These are phyloP conservation scores for Russula abietina DNA, from an alignment of 768 basidiomycete species.

Conservation along the genomic window DNA sequence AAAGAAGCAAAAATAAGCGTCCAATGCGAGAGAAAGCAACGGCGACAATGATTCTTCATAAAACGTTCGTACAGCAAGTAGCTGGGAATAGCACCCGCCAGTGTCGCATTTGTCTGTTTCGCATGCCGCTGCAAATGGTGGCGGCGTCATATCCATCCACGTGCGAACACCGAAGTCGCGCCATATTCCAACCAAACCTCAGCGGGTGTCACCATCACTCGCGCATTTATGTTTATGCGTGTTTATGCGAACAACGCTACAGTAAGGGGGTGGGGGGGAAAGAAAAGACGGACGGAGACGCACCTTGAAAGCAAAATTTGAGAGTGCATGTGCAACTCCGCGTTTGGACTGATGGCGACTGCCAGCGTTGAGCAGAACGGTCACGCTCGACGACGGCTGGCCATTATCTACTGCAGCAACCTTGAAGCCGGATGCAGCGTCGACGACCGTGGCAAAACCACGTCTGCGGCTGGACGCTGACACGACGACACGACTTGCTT, in stretches of 20 bases:
- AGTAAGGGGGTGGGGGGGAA: neutral
- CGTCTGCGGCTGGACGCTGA: conserved; percentile 35
- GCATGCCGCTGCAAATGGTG: neutral
- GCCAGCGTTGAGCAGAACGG: conserved; percentile 89
- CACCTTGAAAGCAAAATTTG: conserved; percentile 99
- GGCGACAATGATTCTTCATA: neutral
- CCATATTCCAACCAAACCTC: neutral
- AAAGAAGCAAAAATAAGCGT: conserved; percentile 2
- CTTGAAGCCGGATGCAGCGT: conserved; percentile 67
- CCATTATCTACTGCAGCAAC: conserved; percentile 80
- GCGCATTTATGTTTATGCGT: no score
- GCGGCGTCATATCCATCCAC: neutral
- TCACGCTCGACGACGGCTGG: conserved; percentile 79
- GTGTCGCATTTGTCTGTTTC: neutral
- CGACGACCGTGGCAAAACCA: conserved; percentile 77
- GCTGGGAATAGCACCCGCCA: neutral
- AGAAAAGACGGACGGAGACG: conserved; percentile 28
- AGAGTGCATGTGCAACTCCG: conserved; percentile 88
- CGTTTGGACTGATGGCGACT: conserved; percentile 82
- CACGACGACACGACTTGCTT: conserved; percentile 22
- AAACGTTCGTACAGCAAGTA: neutral
- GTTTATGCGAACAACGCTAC: neutral
- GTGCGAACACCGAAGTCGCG: neutral
- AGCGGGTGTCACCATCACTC: neutral
- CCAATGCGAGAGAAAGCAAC: neutral